Evolutionary conservation across 1,139 yeast genomes (phyloP), one percentile per base, ranked within the genome.

Genomic region (Saccharomyces hybrid): DNA sequence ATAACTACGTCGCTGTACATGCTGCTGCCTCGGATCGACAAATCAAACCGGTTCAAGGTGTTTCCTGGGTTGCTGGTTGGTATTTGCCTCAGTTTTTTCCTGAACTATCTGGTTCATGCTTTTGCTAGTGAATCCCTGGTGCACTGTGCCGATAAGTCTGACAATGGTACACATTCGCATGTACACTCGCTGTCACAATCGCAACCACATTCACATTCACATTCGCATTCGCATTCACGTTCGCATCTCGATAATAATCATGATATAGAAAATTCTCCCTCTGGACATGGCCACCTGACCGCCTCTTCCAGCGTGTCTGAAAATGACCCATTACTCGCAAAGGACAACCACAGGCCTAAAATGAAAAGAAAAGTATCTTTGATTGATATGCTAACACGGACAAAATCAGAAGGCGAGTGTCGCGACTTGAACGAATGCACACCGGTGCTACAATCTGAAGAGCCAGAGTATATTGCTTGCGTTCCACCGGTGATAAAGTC

Each of bases 81-180:
- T 1, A 79, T 86, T 3, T 52, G 73, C 1, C 61, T 82, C 2
- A 88, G 96, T 64, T 69, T 83, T 1, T 59, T 71, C 2, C 73
- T 91, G 59, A 90, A 90, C 67, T 70, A 75, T 27, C 49, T 84
- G 0, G 81, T 91, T 14, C 97, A 91, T 68, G 70, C 82, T 47
- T 69, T 84, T 54, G 88, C 97, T 1, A 82, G 93, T 56, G 88
- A 88, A 64, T 84, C 95, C 31, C 80, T 91, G 29, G 88, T 91
- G 0, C 97, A 90, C 66, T 90, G 97, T 69, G 84, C 82, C 16
- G 97, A 90, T 63, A 74, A 64, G n/a, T 68, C 66, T 19, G 76
- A 63, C 14, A 71, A 58, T 21, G 61, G 53, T 9, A 59, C 44
- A 8, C n/a, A 19, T 38, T 38, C 44, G 11, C 42, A 34, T 34